Evolutionary conservation across 192 early-diverging fungal species (phyloP).

Genomic region (Coemansia umbellata): DNA sequence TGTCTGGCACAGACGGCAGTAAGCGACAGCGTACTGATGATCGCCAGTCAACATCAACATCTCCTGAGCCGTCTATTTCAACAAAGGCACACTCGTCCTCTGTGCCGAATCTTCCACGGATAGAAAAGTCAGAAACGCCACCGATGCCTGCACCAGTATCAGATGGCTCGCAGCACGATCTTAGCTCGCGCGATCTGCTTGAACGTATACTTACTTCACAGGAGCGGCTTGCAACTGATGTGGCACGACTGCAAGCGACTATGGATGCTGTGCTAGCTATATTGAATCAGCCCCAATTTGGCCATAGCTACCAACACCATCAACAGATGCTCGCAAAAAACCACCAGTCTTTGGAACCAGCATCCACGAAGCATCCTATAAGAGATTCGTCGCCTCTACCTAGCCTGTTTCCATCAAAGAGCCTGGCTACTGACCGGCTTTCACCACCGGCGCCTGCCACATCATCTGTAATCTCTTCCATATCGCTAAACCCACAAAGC

Average conservation of each 20-base stretch:
- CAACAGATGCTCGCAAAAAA: neutral
- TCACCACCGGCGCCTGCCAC: neutral
- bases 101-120: neutral
- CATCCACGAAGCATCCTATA: neutral
- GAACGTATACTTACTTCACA: conserved; percentile 34
- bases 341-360: neutral
- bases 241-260: conserved; percentile 33
- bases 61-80: neutral
- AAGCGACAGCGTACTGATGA: conserved; percentile 48
- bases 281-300: conserved; percentile 10
- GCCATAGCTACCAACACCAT: neutral
- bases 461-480: neutral
- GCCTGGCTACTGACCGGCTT: neutral
- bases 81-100: conserved; percentile 1
- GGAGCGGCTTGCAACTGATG: conserved; percentile 35
- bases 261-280: conserved; percentile 21
- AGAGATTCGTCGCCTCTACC: conserved; percentile 1
- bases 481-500: conserved; percentile 3
- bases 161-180: neutral
- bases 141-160: conserved; percentile 7
- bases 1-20: conserved; percentile 39
- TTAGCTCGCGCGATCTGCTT: conserved; percentile 14
- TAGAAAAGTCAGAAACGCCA: neutral
- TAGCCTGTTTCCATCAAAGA: neutral
- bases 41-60: conserved; percentile 15